Percentiles rank a stretch among this genome's conserved stretches.
Conservation (phyloP, 345 rosid genomes). For the Sisymbrium altissimum region DNA sequence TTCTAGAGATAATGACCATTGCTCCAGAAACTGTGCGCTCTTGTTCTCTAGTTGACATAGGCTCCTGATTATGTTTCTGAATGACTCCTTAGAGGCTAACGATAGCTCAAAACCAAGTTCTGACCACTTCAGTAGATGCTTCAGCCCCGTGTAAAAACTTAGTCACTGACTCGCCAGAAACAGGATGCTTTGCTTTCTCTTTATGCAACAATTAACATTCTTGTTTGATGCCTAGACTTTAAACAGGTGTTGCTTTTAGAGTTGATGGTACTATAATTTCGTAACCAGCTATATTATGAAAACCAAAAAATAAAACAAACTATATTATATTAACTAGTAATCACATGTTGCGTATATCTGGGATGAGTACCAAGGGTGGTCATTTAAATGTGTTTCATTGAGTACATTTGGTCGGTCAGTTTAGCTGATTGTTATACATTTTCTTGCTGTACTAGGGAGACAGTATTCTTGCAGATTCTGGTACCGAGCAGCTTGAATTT, state of each 20-base stretch:
- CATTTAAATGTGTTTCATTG: background rate
- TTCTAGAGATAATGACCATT: background rate
- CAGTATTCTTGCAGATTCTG: conserved; percentile 97
- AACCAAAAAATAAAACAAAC: too few relatives aligned
- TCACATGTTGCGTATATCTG: background rate
- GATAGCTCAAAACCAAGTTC: background rate
- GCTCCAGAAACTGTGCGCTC: background rate
- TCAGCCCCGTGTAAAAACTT: background rate
- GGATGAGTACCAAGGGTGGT: background rate
- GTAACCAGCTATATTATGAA: too few relatives aligned
- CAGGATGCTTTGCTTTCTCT: background rate
- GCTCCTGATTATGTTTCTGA: background rate
- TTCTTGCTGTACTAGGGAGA: conserved; percentile 51
- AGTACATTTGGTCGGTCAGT: background rate
- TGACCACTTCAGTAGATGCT: background rate
- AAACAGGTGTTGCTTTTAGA: background rate
- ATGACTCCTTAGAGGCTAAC: background rate
- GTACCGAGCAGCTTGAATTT: conserved; percentile 95
- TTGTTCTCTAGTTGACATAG: background rate
- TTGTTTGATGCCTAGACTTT: background rate
- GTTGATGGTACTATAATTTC: background rate
- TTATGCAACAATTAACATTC: background rate
- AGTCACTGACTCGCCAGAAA: background rate
- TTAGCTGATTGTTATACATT: background rate
- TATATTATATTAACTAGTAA: background rate